Evolutionary conservation across 2,329 filamentous ascomycete genomes (phyloP).

Genomic region (Escovopsis sp.): DNA sequence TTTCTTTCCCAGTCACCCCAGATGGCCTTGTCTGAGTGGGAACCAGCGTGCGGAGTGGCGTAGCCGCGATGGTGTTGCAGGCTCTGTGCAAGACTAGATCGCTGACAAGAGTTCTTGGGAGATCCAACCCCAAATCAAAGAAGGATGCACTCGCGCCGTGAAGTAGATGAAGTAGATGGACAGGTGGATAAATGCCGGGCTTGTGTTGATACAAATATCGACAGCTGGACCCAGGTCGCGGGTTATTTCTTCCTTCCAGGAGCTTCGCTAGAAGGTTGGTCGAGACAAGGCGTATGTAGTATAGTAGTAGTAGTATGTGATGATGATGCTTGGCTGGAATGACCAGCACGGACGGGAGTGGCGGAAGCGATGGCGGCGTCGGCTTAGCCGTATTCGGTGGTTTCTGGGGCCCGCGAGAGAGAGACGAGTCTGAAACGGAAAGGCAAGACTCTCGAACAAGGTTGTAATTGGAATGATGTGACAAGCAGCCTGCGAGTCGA

Average conservation of each 20-base stretch:
- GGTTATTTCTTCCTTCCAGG: background rate
- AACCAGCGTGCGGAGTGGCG: background rate
- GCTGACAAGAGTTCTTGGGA: background rate
- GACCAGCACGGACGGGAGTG: constrained; percentile 3
- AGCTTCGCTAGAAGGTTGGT: background rate
- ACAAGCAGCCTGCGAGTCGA: too few species aligned
- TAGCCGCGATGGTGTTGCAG: background rate
- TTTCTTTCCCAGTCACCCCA: background rate
- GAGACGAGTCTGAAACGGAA: background rate
- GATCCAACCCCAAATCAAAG: background rate
- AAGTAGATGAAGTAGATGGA: background rate
- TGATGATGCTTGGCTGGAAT: constrained; percentile 3
- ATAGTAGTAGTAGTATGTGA: background rate
- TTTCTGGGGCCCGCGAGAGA: background rate
- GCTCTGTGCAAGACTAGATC: background rate
- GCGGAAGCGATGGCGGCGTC: constrained; percentile 3
- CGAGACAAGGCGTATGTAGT: background rate
- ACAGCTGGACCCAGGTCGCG: background rate
- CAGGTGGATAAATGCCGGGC: background rate
- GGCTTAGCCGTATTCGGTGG: constrained; percentile 3
- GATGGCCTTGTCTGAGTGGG: background rate
- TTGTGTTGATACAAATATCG: background rate
- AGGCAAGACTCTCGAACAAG: background rate
- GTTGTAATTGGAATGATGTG: background rate
- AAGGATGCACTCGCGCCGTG: background rate